Evolutionary conservation across 1,284 basidiomycete species (phyloP).

Genomic region (Waitea zeae): DNA sequence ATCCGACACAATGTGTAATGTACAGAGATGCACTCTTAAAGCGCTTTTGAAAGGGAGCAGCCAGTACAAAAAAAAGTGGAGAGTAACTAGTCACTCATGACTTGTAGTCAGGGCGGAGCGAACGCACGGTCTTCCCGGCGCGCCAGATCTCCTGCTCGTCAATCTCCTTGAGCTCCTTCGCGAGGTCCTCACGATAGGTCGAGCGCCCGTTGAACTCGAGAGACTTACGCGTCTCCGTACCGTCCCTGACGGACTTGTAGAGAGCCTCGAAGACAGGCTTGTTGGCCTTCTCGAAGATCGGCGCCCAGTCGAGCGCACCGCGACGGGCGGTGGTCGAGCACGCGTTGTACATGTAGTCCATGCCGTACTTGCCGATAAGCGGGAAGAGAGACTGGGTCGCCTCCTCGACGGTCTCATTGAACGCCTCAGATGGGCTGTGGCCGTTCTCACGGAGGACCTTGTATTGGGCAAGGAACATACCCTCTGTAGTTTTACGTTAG

Average conservation of each 20-base stretch:
- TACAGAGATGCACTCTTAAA: too few species aligned
- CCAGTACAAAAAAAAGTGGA: too few species aligned
- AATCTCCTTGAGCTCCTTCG: constrained; percentile 89
- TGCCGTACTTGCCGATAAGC: constrained; percentile 86
- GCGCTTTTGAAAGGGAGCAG: too few species aligned
- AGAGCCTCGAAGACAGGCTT: constrained; percentile 87
- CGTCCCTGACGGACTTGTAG: constrained; percentile 89
- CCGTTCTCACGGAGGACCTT: constrained; percentile 97
- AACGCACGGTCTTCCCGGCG: constrained; percentile 70
- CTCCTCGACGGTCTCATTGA: constrained; percentile 99
- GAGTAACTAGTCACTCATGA: too few species aligned
- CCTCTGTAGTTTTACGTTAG: constrained; percentile 42
- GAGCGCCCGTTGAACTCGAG: constrained; percentile 90
- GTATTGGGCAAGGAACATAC: constrained; percentile 98
- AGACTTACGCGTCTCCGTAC: constrained; percentile 92
- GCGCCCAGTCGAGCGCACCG: constrained; percentile 99
- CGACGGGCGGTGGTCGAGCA: constrained; percentile 99
- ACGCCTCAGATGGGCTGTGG: constrained; percentile 94
- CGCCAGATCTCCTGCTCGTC: constrained; percentile 98
- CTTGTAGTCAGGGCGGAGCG: constrained; percentile 65
- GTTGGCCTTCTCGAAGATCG: constrained; percentile 90
- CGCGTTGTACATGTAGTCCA: constrained; percentile 99
- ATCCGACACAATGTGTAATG: too few species aligned
- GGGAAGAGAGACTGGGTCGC: constrained; percentile 98
- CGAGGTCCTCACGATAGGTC: constrained; percentile 90